Conservation (phyloP, 192 early-diverging fungal species). For the Backusella tuberculispora region DNA sequence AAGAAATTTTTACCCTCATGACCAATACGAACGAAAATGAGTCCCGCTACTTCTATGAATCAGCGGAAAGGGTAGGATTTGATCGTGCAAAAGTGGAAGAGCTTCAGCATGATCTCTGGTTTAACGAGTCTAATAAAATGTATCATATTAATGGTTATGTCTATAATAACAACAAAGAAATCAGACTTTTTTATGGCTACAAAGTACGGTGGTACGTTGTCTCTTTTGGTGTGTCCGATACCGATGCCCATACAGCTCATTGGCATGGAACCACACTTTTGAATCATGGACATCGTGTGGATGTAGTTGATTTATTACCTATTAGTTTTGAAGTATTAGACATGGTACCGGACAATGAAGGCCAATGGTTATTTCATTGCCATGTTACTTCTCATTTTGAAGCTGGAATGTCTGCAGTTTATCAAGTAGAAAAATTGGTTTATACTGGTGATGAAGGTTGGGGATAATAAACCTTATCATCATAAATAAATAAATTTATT, state of each 20-base stretch:
- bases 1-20: constrained; percentile 43
- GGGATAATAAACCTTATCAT: constrained; percentile 11
- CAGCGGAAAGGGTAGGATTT: constrained; percentile 22
- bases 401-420: constrained; percentile 49
- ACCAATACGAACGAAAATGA: constrained; percentile 37
- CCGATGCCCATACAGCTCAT: constrained; percentile 39
- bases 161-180: constrained; percentile 41
- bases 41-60: constrained; percentile 31
- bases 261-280: constrained; percentile 50
- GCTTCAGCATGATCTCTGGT: constrained; percentile 17
- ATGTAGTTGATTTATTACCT: constrained; percentile 47
- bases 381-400: constrained; percentile 47
- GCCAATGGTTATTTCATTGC: constrained; percentile 51
- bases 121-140: constrained; percentile 46
- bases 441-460: constrained; percentile 43
- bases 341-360: constrained; percentile 49
- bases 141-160: constrained; percentile 46
- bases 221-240: constrained; percentile 22
- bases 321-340: constrained; percentile 42
- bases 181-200: constrained; percentile 28
- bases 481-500: neutral
- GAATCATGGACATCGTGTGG: constrained; percentile 43
- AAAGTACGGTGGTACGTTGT: constrained; percentile 39
- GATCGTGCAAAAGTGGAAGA: constrained; percentile 9
- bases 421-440: constrained; percentile 41